Base-by-base conservation (phyloP, 139 green algal species). In the Mychonastes homosphaera region DNA sequence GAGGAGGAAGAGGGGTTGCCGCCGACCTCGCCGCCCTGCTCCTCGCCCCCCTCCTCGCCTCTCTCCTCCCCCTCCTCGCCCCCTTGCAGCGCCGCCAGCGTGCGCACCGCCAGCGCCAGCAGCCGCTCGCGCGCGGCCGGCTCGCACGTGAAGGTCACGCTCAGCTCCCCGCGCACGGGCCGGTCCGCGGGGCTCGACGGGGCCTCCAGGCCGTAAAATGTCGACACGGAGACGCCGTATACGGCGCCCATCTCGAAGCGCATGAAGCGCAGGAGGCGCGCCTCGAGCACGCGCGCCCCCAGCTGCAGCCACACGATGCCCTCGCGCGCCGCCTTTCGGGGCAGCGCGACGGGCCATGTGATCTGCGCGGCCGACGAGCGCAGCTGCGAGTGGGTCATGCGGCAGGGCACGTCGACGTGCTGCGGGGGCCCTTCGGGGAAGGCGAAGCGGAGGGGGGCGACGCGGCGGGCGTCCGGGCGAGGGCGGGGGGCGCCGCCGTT, bases 121-220 rank as follows among this genome's bases (percentile, higher is more conserved):
- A 89, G 74, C 1, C 45, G 50, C 7, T 61, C 21, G 26, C 53
- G 62, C 34, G 36, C n/a, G 35, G 64, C 70, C 0, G 87, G 87
- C 65, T 84, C 82, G 67, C 87, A 95, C 6, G 71, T 81, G 69
- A 94, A 95, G 29, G 46, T 62, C 53, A 95, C 77, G 30, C 75
- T 75, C 36, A 94, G 52, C 49, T 93, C 84, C 2, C 84, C 86
- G 8, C 63, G 56, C 10, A 82, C 30, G 36, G 21, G 29, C 44
- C 30, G 41, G 23, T 28, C 46, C 56, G 68, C 78, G 3, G 53
- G 51, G 36, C 51, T 65, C 6, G 56, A 74, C 4, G 85, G 84
- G 2, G 83, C 58, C 38, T 81, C 69, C 15, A 58, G 68, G 32
- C 76, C 77, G 63, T 85, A 86, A 64, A 80, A 82, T 10, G 65